Percentiles rank a stretch among this genome's conserved stretches.
phyloP scores from a whole-genome alignment of 805 yeast genomes.

The Sugiyamaella qingdaonensis region DNA sequence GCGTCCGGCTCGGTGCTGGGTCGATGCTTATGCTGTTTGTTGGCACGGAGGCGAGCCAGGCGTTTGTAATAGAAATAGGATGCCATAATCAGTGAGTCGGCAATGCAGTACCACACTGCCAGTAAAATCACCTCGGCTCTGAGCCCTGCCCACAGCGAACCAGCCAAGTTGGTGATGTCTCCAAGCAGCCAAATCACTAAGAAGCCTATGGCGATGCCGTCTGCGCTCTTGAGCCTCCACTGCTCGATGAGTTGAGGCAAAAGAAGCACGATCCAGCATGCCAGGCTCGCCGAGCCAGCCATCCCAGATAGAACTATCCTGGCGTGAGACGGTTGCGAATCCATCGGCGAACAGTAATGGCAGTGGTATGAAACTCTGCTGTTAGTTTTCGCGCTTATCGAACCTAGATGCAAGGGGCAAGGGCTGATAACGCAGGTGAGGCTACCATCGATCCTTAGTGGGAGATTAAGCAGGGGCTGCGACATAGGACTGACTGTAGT shows the following conservation, averaged over 20 bases:
- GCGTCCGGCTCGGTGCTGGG: slow-evolving; percentile 16
- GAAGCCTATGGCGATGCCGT: slow-evolving; percentile 69
- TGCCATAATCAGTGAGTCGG: slow-evolving; percentile 55
- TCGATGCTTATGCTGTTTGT: slow-evolving; percentile 1
- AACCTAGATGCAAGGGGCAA: neutral
- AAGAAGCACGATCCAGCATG: slow-evolving; percentile 74
- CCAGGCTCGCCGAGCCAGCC: slow-evolving; percentile 65
- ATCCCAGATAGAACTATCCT: slow-evolving; percentile 53
- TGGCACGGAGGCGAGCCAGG: slow-evolving; percentile 8
- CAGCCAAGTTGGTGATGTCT: slow-evolving; percentile 62
- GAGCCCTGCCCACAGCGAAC: slow-evolving; percentile 65
- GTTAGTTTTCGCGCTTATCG: neutral
- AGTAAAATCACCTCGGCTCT: slow-evolving; percentile 65
- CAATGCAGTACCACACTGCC: slow-evolving; percentile 73
- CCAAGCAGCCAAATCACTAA: slow-evolving; percentile 68
- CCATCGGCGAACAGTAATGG: neutral
- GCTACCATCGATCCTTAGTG: neutral
- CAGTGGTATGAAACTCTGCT: neutral
- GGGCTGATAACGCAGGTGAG: neutral
- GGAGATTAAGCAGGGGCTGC: no score
- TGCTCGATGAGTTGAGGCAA: slow-evolving; percentile 78
- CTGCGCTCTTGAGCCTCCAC: slow-evolving; percentile 68
- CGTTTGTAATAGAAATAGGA: slow-evolving; percentile 54
- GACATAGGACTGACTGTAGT: no score
- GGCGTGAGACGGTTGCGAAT: slow-evolving; percentile 26